Evolutionary conservation across 192 early-diverging fungal genomes (phyloP).

Genomic region (Funneliformis mosseae): DNA sequence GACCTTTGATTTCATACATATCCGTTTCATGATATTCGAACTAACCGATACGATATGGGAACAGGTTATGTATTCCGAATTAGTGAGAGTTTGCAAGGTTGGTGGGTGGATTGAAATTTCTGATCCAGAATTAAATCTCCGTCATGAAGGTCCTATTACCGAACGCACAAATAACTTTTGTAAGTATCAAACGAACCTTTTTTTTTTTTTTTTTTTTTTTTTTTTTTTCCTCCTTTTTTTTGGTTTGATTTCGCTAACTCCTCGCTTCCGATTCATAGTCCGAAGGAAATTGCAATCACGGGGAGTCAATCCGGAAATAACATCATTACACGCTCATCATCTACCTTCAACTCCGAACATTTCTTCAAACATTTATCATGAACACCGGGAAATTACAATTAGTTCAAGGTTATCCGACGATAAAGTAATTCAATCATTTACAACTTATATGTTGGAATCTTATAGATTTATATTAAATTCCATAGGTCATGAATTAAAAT

Average conservation of each 20-base stretch:
- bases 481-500: background rate
- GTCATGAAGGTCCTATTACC: background rate
- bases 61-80: background rate
- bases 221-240: background rate
- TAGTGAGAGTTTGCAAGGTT: background rate
- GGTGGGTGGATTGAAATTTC: slow-evolving; percentile 2
- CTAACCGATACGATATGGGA: background rate
- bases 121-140: background rate
- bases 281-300: background rate
- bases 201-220: background rate
- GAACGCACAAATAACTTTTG: background rate
- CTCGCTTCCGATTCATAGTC: background rate
- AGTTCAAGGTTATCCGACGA: background rate
- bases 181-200: background rate
- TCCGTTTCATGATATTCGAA: background rate
- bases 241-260: background rate
- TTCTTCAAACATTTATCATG: background rate
- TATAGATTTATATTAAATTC: background rate
- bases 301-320: background rate
- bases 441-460: background rate
- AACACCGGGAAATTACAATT: background rate
- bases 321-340: background rate
- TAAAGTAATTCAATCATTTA: background rate
- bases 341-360: background rate
- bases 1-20: slow-evolving; percentile 30